Evolutionary conservation across 305 asterid species (phyloP), one percentile per base, ranked within the genome.

Genomic region (Solanum hybrid): DNA sequence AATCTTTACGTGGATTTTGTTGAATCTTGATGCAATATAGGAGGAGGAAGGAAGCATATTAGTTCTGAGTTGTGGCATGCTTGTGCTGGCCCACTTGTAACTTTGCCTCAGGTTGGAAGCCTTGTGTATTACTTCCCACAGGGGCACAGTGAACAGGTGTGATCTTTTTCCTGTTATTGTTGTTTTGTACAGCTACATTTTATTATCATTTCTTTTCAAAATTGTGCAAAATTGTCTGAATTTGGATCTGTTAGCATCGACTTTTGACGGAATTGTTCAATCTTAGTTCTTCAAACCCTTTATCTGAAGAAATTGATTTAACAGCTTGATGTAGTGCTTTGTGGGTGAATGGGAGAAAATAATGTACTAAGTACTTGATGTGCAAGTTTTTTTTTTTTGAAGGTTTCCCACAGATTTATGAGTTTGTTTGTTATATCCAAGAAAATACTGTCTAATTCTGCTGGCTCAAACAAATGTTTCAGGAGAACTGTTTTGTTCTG

Each of bases 1-100:
- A 79, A 37, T 37, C 60, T 37, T 38, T 20, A 36, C 31, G n/a
- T 79, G 34, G 10, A 24, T 37, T 37, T 79, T 79, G 51, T 79
- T 79, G 69, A 82, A 85, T 78, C 38, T 90, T 87, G 89, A 26
- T 73, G n/a, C 90, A 85, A 72, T 51, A 88, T 88, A 96, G 98
- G 94, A 78, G 98, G 94, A 84, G 91, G 90, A 66, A 96, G 92
- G 92, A 95, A 96, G 89, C 86, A 92, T n/a, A 95, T 97, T 71
- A 95, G 92, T 91, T 97, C 98, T 0, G 99, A 97, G 98, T 86
- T 97, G 37, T 97, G 98, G 98, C 98, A 97, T 91, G 98, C 99
- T 27, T 97, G 99, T 92, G 98, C 98, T 91, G 99, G 99, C 42
- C 99, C 98, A 71, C 90, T 97, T 91, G 99, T 95, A 86, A 94